Base-by-base conservation (phyloP, 257 asterid species). In the Penstemon newberryi region DNA sequence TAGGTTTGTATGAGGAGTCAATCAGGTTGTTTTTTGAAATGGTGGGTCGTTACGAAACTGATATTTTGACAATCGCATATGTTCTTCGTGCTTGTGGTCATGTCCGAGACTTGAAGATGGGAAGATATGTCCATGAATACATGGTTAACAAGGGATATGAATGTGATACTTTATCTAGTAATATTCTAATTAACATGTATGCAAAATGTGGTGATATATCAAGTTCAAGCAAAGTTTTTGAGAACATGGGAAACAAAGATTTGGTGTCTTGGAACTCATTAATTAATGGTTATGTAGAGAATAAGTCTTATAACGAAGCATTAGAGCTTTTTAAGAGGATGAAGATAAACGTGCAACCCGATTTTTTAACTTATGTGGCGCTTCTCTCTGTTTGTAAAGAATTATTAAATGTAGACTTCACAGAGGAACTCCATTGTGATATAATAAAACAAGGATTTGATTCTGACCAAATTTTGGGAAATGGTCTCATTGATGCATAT, bases 191-290 rank as follows among this genome's bases (percentile, higher is more conserved):
- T 56, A 85, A 87, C 81, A 89, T 85, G 98, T 92, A 89, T 53
- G 89, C 84, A 37, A 92, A 83, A 73, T 92, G 95, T 77, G 91
- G 92, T 63, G 91, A 87, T 69, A 54, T 89, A 63, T 43, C 52
- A 41, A 70, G 69, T 67, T 78, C 96, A 61, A 81, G 83, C 68
- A 71, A 73, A 71, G 86, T 84, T 71, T 89, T 89, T 74, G 88
- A 86, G 75, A 70, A 44, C 67, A 80, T 84, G 89, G 73, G 71
- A 78, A 79, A 49, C 77, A 67, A 72, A 71, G 98, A 92, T 78
- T 76, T 81, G 76, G 91, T 92, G 71, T 86, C 96, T 0, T 92
- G 96, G 90, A 89, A 92, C 83, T 84, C 96, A 19, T 67, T 87
- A 12, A 83, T 91, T 65, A 79, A 59, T 18, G 96, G 94, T 73